A percentile compares a stretch with the other conserved stretches of the same genome.
Conservation (phyloP, 2,329 filamentous ascomycete species). For the Calonectria pseudoturangicola region DNA sequence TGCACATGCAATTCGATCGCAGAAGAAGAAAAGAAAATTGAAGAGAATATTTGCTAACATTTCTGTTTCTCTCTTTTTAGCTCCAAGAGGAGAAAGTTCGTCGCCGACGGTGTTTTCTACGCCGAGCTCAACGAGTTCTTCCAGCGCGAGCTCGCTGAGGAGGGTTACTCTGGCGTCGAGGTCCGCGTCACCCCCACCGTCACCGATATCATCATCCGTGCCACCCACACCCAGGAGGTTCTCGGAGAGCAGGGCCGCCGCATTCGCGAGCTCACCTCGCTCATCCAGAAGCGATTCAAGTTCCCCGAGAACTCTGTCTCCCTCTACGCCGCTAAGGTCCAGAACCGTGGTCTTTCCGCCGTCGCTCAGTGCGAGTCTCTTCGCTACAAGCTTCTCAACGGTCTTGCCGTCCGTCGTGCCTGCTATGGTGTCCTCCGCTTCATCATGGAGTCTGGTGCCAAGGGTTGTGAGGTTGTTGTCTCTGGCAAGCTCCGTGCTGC, state of each 20-base stretch:
- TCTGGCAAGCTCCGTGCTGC: conserved; percentile 99
- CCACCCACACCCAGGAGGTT: conserved; percentile 99
- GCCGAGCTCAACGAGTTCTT: conserved; percentile 99
- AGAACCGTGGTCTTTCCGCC: conserved; percentile 99
- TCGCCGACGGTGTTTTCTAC: conserved; percentile 99
- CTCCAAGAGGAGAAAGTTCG: conserved; percentile 96
- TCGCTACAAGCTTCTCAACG: conserved; percentile 99
- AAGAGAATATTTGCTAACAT: conserved; percentile 46
- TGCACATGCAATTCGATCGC: neutral
- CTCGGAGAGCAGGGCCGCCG: conserved; percentile 99
- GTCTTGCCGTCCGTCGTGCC: conserved; percentile 97
- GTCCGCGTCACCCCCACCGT: conserved; percentile 99
- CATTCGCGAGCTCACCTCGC: conserved; percentile 99
- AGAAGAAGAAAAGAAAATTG: neutral
- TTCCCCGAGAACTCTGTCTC: conserved; percentile 99
- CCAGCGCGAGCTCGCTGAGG: conserved; percentile 99
- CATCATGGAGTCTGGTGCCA: conserved; percentile 99
- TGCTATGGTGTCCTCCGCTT: conserved; percentile 99
- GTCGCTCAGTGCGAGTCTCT: conserved; percentile 99
- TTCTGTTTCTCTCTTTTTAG: conserved; percentile 64
- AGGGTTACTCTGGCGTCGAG: conserved; percentile 99
- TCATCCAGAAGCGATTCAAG: conserved; percentile 99
- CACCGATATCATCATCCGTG: conserved; percentile 99
- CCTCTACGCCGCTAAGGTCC: conserved; percentile 99
- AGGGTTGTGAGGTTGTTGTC: conserved; percentile 99